Evolutionary conservation across 2,329 filamentous ascomycete genomes (phyloP).

Genomic region (Dactylellina sp.): DNA sequence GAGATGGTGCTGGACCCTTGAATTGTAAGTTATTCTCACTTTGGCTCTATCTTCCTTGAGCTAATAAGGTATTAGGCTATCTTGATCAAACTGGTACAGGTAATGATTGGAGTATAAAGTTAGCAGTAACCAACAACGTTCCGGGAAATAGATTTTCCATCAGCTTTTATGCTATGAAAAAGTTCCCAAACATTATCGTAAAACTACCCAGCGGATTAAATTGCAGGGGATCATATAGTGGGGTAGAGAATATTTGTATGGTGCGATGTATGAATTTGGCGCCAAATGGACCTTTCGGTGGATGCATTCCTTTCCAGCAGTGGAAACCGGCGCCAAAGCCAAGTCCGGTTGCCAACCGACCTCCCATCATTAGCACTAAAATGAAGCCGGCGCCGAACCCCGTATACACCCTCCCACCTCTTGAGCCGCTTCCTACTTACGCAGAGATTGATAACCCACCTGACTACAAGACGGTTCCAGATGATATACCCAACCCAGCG

Average conservation of each 20-base stretch:
- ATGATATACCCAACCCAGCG: too few species aligned
- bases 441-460: too few species aligned
- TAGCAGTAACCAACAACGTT: neutral
- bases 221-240: neutral
- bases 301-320: conserved; percentile 25
- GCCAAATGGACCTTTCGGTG: conserved; percentile 8
- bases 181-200: neutral
- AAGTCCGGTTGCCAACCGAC: neutral
- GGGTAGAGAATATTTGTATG: neutral
- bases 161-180: conserved; percentile 6
- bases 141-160: conserved; percentile 4
- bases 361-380: too few species aligned
- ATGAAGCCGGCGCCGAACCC: too few species aligned
- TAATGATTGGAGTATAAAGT: neutral
- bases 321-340: neutral
- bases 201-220: neutral
- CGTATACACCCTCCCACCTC: too few species aligned
- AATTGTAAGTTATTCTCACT: too few species aligned
- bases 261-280: conserved; percentile 2
- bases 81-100: neutral
- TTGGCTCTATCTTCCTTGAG: too few species aligned
- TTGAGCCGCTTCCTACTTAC: too few species aligned
- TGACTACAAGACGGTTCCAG: too few species aligned
- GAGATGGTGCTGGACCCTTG: conserved; percentile 13
- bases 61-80: too few species aligned